Base-by-base conservation (phyloP, 129 eudicot genomes). In the Escallonia herrerae region DNA sequence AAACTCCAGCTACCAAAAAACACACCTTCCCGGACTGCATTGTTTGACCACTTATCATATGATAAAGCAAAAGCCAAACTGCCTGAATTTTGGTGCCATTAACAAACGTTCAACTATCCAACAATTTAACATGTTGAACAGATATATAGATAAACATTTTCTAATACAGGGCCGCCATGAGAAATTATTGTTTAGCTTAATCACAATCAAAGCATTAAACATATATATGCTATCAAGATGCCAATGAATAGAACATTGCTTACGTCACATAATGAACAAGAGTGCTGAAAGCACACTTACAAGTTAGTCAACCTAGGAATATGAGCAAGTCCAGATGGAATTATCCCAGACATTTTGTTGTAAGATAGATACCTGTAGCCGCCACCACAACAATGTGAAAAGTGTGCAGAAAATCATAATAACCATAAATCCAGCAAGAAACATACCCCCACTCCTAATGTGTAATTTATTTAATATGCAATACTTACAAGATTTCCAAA, bases 321-420 rank as follows among this genome's bases (percentile, higher is more conserved):
- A 79, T 77, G 96, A 79, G 86, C 89, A 72, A 83, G 80, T 40
- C 87, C 90, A 63, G 76, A 81, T 72, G 96, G 99, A 64, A 93
- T 78, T 15, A 86, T 75, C 60, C 99, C 96, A 66, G 99, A 83
- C 99, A 93, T 89, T 71, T 93, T 93, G 81, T 93, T 93, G 74
- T 73, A 72, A 50, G 99, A 93, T 69, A 93, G 77, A 78, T 93
- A 83, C 76, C 99, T 93, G 91, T 64, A 79, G 71, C 65, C 50
- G 71, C 65, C 50, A 46, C 45, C 54, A 69, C 9, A 64, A 52
- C 52, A 48, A 51, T n/a, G 13, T 33, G 51, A 15, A 47, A 51
- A 60, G 9, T 8, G 60, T 40, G 51, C 69, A 58, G 52, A 46
- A 38, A 50, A 55, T 3, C 68, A 46, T 49, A 22, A 22, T 0